Percentiles rank a stretch among this genome's conserved stretches.
Evolutionary conservation across 1,139 yeast species (phyloP).

Genomic region (Casaregolazyma lundiana): DNA sequence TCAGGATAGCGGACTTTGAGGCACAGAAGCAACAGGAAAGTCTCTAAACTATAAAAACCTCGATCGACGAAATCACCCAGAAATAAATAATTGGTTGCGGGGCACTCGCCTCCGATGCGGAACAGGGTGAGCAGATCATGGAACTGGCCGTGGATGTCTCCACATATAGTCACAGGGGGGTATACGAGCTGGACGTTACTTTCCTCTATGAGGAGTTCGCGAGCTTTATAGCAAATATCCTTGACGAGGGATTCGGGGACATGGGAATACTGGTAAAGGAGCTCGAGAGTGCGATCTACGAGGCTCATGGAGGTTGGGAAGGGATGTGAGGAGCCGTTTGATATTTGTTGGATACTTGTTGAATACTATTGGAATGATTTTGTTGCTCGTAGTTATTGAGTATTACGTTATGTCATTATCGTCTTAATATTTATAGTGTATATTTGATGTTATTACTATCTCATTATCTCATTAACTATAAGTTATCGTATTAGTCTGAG

Average conservation of each 20-base stretch:
- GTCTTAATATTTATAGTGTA: no score
- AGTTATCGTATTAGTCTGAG: no score
- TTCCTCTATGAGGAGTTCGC: slow-evolving; percentile 83
- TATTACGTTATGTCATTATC: no score
- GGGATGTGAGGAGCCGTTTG: neutral
- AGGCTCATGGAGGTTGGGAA: slow-evolving; percentile 20
- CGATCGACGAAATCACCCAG: slow-evolving; percentile 88
- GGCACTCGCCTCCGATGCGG: slow-evolving; percentile 80
- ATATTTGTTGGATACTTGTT: no score
- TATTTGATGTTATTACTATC: no score
- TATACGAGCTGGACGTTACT: slow-evolving; percentile 92
- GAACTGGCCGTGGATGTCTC: slow-evolving; percentile 95
- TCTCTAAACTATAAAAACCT: slow-evolving; percentile 91
- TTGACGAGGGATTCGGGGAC: slow-evolving; percentile 78
- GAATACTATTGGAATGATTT: no score
- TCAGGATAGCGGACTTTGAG: slow-evolving; percentile 93
- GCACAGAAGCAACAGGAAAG: slow-evolving; percentile 66
- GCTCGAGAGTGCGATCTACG: slow-evolving; percentile 44
- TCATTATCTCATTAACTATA: no score
- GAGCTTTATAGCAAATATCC: slow-evolving; percentile 78
- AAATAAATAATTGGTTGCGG: slow-evolving; percentile 68
- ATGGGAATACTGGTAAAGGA: slow-evolving; percentile 68
- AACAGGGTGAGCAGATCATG: slow-evolving; percentile 87
- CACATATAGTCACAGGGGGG: slow-evolving; percentile 95
- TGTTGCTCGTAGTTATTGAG: no score